A percentile compares a stretch with the other conserved stretches of the same genome.
These are phyloP conservation scores for Alternaria sp. DNA, from an alignment of 2,329 filamentous ascomycete species.

Conservation along the genomic window DNA sequence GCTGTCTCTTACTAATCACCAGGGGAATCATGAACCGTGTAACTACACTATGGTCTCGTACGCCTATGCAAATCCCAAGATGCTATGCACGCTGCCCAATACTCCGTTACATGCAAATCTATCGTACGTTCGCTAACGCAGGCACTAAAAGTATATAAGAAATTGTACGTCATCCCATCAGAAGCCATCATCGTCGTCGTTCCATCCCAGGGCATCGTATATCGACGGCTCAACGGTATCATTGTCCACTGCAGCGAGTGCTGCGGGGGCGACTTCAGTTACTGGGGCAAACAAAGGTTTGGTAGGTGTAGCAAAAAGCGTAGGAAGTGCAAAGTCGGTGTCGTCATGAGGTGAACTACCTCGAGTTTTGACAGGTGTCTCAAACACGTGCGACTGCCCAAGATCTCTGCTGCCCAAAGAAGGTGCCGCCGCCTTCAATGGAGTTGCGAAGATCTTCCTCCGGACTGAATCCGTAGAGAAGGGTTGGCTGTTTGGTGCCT, in stretches of 20 bases:
- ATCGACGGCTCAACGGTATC: slow-evolving; percentile 40
- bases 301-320: slow-evolving; percentile 31
- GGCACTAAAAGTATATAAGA: slow-evolving; percentile 16
- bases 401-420: slow-evolving; percentile 3
- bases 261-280: slow-evolving; percentile 8
- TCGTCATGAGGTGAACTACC: slow-evolving; percentile 21
- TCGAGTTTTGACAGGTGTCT: slow-evolving; percentile 36
- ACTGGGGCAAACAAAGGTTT: slow-evolving; percentile 19
- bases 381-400: slow-evolving; percentile 25
- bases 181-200: slow-evolving; percentile 52
- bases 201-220: slow-evolving; percentile 58
- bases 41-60: slow-evolving; percentile 3
- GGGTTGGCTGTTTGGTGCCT: slow-evolving; percentile 44
- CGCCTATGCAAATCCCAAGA: slow-evolving; percentile 8
- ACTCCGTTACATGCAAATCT: slow-evolving; percentile 27
- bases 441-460: slow-evolving; percentile 46
- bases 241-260: slow-evolving; percentile 20
- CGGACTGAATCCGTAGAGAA: slow-evolving; percentile 38
- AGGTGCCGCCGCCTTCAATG: slow-evolving; percentile 32
- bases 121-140: slow-evolving; percentile 47
- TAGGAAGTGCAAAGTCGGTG: slow-evolving; percentile 12
- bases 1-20: slow-evolving; percentile 2
- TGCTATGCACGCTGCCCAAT: slow-evolving; percentile 26
- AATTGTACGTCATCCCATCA: slow-evolving; percentile 18
- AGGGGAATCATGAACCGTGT: slow-evolving; percentile 6